These are phyloP conservation scores for Dichotomocladium elegans DNA, from an alignment of 371 early-diverging fungal species.

Conservation along the genomic window DNA sequence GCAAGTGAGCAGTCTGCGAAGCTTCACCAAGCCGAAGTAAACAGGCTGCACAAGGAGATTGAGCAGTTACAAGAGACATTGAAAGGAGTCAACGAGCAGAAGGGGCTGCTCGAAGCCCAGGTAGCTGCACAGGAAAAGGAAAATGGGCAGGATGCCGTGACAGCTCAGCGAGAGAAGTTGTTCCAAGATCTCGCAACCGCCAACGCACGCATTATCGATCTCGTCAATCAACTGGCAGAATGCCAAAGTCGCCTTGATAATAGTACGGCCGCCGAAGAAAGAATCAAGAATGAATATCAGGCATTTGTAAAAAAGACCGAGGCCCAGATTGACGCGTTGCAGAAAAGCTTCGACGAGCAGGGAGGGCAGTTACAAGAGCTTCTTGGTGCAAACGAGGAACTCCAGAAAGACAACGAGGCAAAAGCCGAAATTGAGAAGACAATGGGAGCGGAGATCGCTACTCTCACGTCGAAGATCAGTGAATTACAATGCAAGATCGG, in stretches of 20 bases:
- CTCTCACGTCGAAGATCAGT: neutral
- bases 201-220: neutral
- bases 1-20: neutral
- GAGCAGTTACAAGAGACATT: neutral
- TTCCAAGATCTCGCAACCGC: neutral
- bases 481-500: neutral
- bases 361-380: neutral
- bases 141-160: neutral
- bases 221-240: neutral
- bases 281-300: neutral
- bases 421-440: neutral
- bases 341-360: neutral
- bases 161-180: neutral
- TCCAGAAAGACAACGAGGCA: neutral
- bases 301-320: neutral
- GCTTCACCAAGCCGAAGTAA: too few species aligned
- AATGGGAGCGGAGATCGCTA: neutral
- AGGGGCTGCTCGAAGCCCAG: neutral
- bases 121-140: neutral
- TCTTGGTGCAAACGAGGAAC: neutral
- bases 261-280: neutral
- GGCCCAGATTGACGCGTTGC: neutral
- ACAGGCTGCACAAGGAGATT: neutral
- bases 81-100: neutral
- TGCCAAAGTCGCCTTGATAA: neutral